phyloP scores from a whole-genome alignment of 2,329 filamentous ascomycete genomes.

The Herpotrichia juniperi region DNA sequence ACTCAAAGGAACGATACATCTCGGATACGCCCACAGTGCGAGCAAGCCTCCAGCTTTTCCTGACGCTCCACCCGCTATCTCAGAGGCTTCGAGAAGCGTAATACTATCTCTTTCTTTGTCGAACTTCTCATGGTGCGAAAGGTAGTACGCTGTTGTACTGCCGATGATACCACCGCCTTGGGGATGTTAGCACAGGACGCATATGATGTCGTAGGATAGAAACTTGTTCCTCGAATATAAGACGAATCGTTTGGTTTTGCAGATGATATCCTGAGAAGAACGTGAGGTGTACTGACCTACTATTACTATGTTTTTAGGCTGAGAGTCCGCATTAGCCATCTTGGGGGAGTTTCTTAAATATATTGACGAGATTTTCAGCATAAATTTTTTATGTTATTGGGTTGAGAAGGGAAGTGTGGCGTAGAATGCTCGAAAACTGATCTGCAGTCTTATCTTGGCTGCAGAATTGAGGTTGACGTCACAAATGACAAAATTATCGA shows the following conservation, averaged over 20 bases:
- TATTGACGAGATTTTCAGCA: too few relatives aligned
- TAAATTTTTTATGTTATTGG: neutral
- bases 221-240: too few relatives aligned
- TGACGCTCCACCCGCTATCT: slow-evolving; percentile 88
- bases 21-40: slow-evolving; percentile 89
- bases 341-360: too few relatives aligned
- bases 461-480: neutral
- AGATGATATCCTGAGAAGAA: neutral
- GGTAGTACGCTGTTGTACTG: slow-evolving; percentile 86
- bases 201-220: too few relatives aligned
- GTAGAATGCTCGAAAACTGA: neutral
- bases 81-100: slow-evolving; percentile 83
- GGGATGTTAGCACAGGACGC: too few relatives aligned
- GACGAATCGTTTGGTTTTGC: neutral
- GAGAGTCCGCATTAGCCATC: slow-evolving; percentile 32
- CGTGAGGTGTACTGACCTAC: slow-evolving; percentile 31
- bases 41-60: slow-evolving; percentile 94
- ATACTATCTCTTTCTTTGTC: slow-evolving; percentile 76
- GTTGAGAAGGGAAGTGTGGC: neutral
- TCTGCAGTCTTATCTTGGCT: slow-evolving; percentile 16
- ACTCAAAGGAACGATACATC: slow-evolving; percentile 81
- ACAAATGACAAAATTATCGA: neutral
- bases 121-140: slow-evolving; percentile 85
- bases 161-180: slow-evolving; percentile 92
- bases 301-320: slow-evolving; percentile 43